Evolutionary conservation across 352 stramenopile species (phyloP).

Genomic region (Globisporangium heterothallicum): DNA sequence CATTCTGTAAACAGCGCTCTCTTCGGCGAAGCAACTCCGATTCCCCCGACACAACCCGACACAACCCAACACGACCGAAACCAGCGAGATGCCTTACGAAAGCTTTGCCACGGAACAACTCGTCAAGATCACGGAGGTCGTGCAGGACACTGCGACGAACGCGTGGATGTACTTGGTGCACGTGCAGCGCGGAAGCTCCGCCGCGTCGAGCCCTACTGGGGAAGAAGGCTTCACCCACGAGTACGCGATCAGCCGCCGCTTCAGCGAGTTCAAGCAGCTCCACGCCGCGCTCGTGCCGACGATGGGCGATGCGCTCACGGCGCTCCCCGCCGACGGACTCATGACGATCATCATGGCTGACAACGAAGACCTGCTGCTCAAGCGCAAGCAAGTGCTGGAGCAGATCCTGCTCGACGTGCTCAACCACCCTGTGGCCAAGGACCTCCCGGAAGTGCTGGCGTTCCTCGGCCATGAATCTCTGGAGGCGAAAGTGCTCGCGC

Average conservation of each 20-base stretch:
- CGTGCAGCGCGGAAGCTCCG: slow-evolving; percentile 41
- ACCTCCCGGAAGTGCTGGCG: slow-evolving; percentile 57
- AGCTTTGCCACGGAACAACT: slow-evolving; percentile 66
- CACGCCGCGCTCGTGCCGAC: slow-evolving; percentile 44
- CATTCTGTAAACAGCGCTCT: slow-evolving; percentile 20
- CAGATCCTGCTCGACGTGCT: slow-evolving; percentile 52
- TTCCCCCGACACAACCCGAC: too few species aligned
- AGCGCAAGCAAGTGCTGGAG: slow-evolving; percentile 56
- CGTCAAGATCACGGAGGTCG: slow-evolving; percentile 63
- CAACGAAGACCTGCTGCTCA: slow-evolving; percentile 56
- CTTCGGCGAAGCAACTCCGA: slow-evolving; percentile 1
- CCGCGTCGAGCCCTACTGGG: slow-evolving; percentile 18
- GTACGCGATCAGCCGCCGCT: slow-evolving; percentile 62
- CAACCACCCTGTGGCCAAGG: slow-evolving; percentile 49
- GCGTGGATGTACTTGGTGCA: slow-evolving; percentile 69
- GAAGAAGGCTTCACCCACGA: slow-evolving; percentile 48
- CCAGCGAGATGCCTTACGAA: slow-evolving; percentile 61
- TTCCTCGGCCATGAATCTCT: slow-evolving; percentile 60
- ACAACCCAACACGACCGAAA: neutral
- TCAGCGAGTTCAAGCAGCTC: slow-evolving; percentile 75
- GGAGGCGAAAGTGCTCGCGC: slow-evolving; percentile 40
- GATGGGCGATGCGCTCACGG: slow-evolving; percentile 52
- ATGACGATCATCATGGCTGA: slow-evolving; percentile 71
- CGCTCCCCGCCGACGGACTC: slow-evolving; percentile 62
- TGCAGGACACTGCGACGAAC: slow-evolving; percentile 54